Base-by-base conservation (phyloP, 805 yeast genomes). In the Pichia membranifaciens region DNA sequence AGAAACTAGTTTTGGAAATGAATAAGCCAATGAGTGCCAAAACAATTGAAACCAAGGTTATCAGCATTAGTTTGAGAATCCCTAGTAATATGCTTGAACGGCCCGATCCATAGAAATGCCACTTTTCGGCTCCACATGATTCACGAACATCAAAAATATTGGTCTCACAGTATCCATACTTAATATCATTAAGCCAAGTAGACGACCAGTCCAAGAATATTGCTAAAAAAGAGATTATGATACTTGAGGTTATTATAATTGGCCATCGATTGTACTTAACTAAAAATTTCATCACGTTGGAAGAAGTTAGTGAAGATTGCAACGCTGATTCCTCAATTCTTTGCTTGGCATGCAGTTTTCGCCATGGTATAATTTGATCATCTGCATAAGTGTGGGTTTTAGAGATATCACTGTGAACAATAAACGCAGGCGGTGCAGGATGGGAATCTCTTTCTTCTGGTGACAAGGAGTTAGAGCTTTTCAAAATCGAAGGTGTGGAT, bases 141-240 rank as follows among this genome's bases (percentile, higher is more conserved):
- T 53, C 50, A 5, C 57, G 51, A n/a, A 62, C 58, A 1, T 53
- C 50, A 44, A 60, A 59, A 9, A 65, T 8, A 20, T 63, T 51
- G 7, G 54, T 58, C 9, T 65, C 53, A 53, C 87, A 81, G 6
- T 72, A 53, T 0, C 86, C 86, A 49, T 70, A 72, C 44, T 75
- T 73, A 39, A 76, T 49, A 52, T 78, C 84, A 48, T 76, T 71
- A 39, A 80, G 61, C 69, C 74, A 70, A 21, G 70, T 75, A 1
- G 81, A 68, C 0, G 67, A 51, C 52, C 76, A 69, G 52, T 81
- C 82, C 21, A 80, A 65, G 17, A 68, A 50, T 0, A 79, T 67
- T 0, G 84, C 71, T 3, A 72, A 52, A 23, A 73, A 64, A 0
- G 85, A 84, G 41, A 76, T 68, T 0, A 66, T 17, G 1, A 78